A percentile compares a stretch with the other conserved stretches of the same genome.
Evolutionary conservation across 768 basidiomycete genomes (phyloP).

Genomic region (Saitozyma sp.): DNA sequence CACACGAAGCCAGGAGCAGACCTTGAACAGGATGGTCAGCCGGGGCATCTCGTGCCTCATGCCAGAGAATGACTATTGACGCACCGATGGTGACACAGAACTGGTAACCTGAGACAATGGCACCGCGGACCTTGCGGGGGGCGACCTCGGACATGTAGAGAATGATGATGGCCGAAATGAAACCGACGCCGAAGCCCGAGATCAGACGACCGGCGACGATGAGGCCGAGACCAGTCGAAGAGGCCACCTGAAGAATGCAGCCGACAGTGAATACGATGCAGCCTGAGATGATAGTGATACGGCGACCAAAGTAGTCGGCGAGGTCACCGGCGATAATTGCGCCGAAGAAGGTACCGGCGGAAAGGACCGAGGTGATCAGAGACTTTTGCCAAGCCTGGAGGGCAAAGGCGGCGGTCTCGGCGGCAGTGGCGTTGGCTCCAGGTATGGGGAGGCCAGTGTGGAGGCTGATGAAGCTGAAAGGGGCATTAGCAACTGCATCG

Average conservation of each 20-base stretch:
- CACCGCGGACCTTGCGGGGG: slow-evolving; percentile 52
- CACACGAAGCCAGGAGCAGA: slow-evolving; percentile 51
- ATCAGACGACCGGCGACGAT: slow-evolving; percentile 50
- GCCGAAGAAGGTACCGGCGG: slow-evolving; percentile 55
- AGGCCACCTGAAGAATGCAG: slow-evolving; percentile 46
- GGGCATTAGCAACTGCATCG: slow-evolving; percentile 7
- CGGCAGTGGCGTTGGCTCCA: slow-evolving; percentile 24
- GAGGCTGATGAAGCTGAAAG: slow-evolving; percentile 76
- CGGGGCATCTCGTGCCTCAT: slow-evolving; percentile 62
- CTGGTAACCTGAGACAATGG: slow-evolving; percentile 53
- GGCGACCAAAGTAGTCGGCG: slow-evolving; percentile 53
- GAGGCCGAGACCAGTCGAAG: slow-evolving; percentile 42
- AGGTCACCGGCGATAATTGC: slow-evolving; percentile 55
- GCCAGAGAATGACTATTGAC: slow-evolving; percentile 9
- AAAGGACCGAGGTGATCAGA: slow-evolving; percentile 53
- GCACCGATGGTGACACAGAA: slow-evolving; percentile 52
- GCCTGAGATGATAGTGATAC: slow-evolving; percentile 44
- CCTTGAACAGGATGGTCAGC: too few species aligned
- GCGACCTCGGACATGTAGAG: slow-evolving; percentile 53
- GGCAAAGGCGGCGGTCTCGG: slow-evolving; percentile 31
- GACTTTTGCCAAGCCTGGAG: slow-evolving; percentile 47
- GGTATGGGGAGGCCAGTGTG: slow-evolving; percentile 70
- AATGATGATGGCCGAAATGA: slow-evolving; percentile 52
- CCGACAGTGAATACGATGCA: slow-evolving; percentile 43
- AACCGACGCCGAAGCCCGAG: slow-evolving; percentile 46